These are phyloP conservation scores for Paracamarosporium sp. DNA, from an alignment of 2,329 filamentous ascomycete species.

Conservation along the genomic window DNA sequence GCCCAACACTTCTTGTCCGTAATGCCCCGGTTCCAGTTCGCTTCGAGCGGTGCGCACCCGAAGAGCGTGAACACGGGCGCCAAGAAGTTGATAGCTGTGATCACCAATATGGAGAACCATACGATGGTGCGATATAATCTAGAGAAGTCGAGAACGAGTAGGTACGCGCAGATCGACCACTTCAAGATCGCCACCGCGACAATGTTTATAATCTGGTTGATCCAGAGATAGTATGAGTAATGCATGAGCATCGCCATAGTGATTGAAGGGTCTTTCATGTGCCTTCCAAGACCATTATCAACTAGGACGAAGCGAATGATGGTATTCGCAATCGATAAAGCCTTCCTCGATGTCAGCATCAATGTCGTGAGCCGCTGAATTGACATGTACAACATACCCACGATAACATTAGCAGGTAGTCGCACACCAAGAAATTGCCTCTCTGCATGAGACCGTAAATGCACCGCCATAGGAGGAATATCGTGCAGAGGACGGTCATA, in stretches of 20 bases:
- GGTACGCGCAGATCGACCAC: constrained; percentile 38
- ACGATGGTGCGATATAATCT: constrained; percentile 29
- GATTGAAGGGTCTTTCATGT: constrained; percentile 30
- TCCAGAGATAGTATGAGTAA: constrained; percentile 32
- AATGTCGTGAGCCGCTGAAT: background rate
- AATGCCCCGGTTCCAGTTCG: constrained; percentile 33
- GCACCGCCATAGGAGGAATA: constrained; percentile 33
- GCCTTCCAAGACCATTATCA: constrained; percentile 27
- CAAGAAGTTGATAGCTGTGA: constrained; percentile 35
- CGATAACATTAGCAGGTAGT: constrained; percentile 35
- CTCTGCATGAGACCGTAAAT: constrained; percentile 25
- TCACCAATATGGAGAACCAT: constrained; percentile 35
- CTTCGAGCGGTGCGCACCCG: constrained; percentile 33
- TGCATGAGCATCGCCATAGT: constrained; percentile 19
- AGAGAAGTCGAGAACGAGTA: constrained; percentile 37
- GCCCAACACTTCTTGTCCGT: constrained; percentile 30
- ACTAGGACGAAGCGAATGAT: constrained; percentile 19
- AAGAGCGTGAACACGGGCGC: constrained; percentile 32
- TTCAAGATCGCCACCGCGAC: constrained; percentile 38
- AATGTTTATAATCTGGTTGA: constrained; percentile 34
- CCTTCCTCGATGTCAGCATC: constrained; percentile 17
- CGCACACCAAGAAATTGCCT: constrained; percentile 30
- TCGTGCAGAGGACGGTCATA: constrained; percentile 25
- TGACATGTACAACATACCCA: constrained; percentile 22
- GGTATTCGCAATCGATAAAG: constrained; percentile 24